Evolutionary conservation across 83 land plant species (phyloP).

Genomic region (Isoetes engelmannii): DNA sequence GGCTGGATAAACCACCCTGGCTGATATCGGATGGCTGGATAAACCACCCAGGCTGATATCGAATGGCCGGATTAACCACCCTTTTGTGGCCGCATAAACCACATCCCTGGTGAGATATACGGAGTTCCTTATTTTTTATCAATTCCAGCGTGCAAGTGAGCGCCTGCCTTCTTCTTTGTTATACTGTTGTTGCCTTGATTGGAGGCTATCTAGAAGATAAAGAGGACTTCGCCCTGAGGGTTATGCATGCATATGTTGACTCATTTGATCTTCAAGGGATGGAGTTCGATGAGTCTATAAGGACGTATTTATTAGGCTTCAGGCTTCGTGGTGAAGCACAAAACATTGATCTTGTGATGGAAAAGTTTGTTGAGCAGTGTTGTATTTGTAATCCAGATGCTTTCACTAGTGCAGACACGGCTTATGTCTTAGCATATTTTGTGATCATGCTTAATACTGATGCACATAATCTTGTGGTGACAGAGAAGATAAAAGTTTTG

Average conservation of each 20-base stretch:
- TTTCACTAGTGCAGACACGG: constrained; percentile 96
- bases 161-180: too few relatives aligned
- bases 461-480: constrained; percentile 97
- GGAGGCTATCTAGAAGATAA: constrained; percentile 97
- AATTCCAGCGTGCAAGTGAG: too few relatives aligned
- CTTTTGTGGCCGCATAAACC: too few relatives aligned
- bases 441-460: constrained; percentile 98
- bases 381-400: constrained; percentile 94
- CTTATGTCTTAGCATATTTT: constrained; percentile 96
- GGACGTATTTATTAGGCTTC: constrained; percentile 76
- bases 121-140: too few relatives aligned
- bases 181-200: too few relatives aligned
- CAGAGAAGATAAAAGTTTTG: constrained; percentile 49
- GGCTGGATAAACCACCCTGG: too few relatives aligned
- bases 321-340: constrained; percentile 99
- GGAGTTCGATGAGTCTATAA: constrained; percentile 95
- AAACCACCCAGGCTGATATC: too few relatives aligned
- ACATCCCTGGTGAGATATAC: too few relatives aligned
- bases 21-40: too few relatives aligned
- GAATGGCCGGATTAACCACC: too few relatives aligned
- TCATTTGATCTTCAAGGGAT: constrained; percentile 85
- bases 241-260: constrained; percentile 99
- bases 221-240: constrained; percentile 75
- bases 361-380: constrained; percentile 93
- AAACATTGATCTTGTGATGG: constrained; percentile 97